These are phyloP conservation scores for Cladophialophora psammophila DNA, from an alignment of 2,329 filamentous ascomycete species.

Conservation along the genomic window DNA sequence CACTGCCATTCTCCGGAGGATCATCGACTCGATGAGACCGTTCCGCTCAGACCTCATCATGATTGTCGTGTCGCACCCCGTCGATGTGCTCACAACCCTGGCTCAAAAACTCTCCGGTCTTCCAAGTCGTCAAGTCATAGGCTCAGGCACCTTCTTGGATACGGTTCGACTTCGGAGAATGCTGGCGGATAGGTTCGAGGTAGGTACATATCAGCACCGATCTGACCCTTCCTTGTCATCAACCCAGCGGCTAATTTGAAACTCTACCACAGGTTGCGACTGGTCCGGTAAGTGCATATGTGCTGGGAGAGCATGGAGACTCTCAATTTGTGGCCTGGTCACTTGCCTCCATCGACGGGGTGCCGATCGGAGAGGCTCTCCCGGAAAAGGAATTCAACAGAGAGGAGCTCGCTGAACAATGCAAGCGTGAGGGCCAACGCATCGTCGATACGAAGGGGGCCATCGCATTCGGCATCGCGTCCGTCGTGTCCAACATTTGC, in stretches of 20 bases:
- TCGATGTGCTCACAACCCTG: constrained; percentile 62
- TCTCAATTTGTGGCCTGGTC: constrained; percentile 57
- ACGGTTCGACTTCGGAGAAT: constrained; percentile 52
- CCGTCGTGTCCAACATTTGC: constrained; percentile 57
- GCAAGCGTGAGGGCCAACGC: constrained; percentile 53
- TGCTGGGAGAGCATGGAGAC: constrained; percentile 59
- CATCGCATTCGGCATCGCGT: constrained; percentile 59
- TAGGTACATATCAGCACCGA: background rate
- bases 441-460: constrained; percentile 60
- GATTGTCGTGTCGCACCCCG: constrained; percentile 62
- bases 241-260: no score
- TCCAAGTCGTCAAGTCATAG: constrained; percentile 58
- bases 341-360: constrained; percentile 51
- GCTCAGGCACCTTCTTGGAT: constrained; percentile 62
- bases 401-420: constrained; percentile 52
- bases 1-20: constrained; percentile 54
- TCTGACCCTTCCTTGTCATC: no score
- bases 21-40: constrained; percentile 57
- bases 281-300: constrained; percentile 49
- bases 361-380: constrained; percentile 45
- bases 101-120: constrained; percentile 57
- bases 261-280: constrained; percentile 39
- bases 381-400: constrained; percentile 31
- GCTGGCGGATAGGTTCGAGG: constrained; percentile 17
- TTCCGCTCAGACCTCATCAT: constrained; percentile 55